phyloP scores from a whole-genome alignment of 108 stramenopile genomes.

The Conticribra guillardii region DNA sequence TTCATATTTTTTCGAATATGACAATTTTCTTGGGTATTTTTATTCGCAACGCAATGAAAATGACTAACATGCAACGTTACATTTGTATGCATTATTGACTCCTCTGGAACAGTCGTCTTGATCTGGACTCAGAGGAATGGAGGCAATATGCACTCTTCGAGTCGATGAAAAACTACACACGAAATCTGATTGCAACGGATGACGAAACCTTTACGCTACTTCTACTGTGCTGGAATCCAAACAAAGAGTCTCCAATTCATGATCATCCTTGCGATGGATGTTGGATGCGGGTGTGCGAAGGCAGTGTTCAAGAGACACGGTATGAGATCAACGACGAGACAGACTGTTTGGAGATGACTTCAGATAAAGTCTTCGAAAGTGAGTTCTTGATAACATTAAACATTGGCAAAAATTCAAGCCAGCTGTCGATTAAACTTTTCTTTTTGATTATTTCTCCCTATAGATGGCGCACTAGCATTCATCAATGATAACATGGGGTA shows the following conservation, averaged over 20 bases:
- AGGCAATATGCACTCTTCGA: constrained; percentile 58
- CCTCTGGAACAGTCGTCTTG: constrained; percentile 28
- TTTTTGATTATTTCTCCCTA: background rate
- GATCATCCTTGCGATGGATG: constrained; percentile 92
- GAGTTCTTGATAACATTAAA: background rate
- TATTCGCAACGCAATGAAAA: too few species aligned
- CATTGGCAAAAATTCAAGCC: background rate
- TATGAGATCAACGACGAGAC: constrained; percentile 50
- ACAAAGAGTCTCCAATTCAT: constrained; percentile 73
- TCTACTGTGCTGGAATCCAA: constrained; percentile 92
- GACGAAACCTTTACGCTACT: constrained; percentile 79
- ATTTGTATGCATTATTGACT: background rate
- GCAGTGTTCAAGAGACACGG: constrained; percentile 65
- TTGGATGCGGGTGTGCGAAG: constrained; percentile 78
- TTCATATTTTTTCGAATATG: background rate
- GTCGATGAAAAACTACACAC: constrained; percentile 66
- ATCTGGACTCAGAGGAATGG: constrained; percentile 52
- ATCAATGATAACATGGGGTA: constrained; percentile 75
- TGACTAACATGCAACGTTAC: too few species aligned
- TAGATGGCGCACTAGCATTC: constrained; percentile 60
- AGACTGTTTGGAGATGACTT: constrained; percentile 34
- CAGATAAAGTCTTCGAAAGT: constrained; percentile 50
- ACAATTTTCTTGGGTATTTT: background rate
- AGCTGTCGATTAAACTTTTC: constrained; percentile 1
- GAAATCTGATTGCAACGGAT: constrained; percentile 89